Base-by-base conservation (phyloP, 352 stramenopile genomes). In the Elongisporangium prolatum region DNA sequence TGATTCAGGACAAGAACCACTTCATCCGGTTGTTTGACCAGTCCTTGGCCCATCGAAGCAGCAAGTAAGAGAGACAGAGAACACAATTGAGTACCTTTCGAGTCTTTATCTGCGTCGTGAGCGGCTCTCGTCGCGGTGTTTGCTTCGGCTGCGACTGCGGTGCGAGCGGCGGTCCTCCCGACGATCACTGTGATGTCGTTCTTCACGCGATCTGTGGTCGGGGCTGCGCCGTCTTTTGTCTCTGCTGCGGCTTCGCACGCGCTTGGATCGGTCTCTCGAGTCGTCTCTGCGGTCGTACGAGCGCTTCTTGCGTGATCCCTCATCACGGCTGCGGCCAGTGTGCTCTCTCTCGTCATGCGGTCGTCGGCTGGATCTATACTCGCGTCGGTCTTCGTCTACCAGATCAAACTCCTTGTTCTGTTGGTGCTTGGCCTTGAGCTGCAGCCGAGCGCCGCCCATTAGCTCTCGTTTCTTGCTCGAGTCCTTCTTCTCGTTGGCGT, bases 11-110 rank as follows among this genome's bases (percentile, higher is more conserved):
- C 38, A 65, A 78, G 0, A 21, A 37, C 7, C 88, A 89, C 54
- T 89, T 89, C 58, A 69, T 91, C 16, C 47, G 74, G 0, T 74
- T 71, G n/a, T 78, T 80, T 21, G 38, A 76, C 3, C 44, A 50
- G 22, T 82, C 77, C n/a, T 40, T 72, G 59, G 28, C 28, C 28
- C 3, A 7, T 7, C 24, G 24, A 34, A 34, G 8, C 28, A 40
- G 28, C 28, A 13, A 8, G 28, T 13, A 40, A 40, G 28, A 13
- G n/a, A n/a, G n/a, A n/a, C n/a, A n/a, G n/a, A n/a, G n/a, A n/a
- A n/a, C n/a, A n/a, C n/a, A n/a, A n/a, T n/a, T n/a, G n/a, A n/a
- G n/a, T n/a, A n/a, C n/a, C n/a, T n/a, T n/a, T n/a, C n/a, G n/a
- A n/a, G n/a, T n/a, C 65, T 65, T 17, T 17, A 17, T 47, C 50